Percentiles rank a stretch among this genome's conserved stretches.
These are phyloP conservation scores for Pezicula rhizophila DNA, from an alignment of 2,329 filamentous ascomycete genomes.

Conservation along the genomic window DNA sequence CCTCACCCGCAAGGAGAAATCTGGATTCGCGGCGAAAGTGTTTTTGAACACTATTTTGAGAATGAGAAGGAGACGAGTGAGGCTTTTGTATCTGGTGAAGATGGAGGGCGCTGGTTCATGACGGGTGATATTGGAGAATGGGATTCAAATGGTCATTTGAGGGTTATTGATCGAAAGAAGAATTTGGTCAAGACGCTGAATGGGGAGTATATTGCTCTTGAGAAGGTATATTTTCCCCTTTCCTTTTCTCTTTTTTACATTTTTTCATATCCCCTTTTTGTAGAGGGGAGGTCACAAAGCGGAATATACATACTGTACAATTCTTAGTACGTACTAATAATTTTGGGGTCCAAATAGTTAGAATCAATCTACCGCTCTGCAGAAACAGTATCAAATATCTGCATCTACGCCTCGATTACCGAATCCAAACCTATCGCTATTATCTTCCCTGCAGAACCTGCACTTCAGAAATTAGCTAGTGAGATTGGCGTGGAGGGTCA, in stretches of 20 bases:
- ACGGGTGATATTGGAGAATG: constrained; percentile 81
- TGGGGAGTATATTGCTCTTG: constrained; percentile 93
- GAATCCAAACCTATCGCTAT: constrained; percentile 76
- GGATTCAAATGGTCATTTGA: constrained; percentile 63
- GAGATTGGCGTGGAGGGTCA: constrained; percentile 55
- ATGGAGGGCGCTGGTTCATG: constrained; percentile 74
- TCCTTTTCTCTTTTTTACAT: constrained; percentile 3
- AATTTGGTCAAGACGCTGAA: constrained; percentile 90
- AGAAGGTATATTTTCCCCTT: constrained; percentile 48
- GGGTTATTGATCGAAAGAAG: constrained; percentile 83
- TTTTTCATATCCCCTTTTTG: too few relatives aligned
- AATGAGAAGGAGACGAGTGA: constrained; percentile 79
- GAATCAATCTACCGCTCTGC: constrained; percentile 82
- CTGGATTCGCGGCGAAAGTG: constrained; percentile 70
- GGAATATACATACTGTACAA: too few relatives aligned
- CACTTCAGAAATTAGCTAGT: constrained; percentile 50
- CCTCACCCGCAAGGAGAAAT: constrained; percentile 80
- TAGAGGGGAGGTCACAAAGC: too few relatives aligned
- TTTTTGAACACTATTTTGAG: constrained; percentile 72
- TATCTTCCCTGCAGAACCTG: constrained; percentile 61
- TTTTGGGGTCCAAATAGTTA: constrained; percentile 38
- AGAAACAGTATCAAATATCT: constrained; percentile 73
- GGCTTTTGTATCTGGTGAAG: constrained; percentile 46
- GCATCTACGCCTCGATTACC: constrained; percentile 71
- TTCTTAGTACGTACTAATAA: too few relatives aligned